Evolutionary conservation across 2,329 filamentous ascomycete species (phyloP).

Genomic region (Passalora sequoiae): DNA sequence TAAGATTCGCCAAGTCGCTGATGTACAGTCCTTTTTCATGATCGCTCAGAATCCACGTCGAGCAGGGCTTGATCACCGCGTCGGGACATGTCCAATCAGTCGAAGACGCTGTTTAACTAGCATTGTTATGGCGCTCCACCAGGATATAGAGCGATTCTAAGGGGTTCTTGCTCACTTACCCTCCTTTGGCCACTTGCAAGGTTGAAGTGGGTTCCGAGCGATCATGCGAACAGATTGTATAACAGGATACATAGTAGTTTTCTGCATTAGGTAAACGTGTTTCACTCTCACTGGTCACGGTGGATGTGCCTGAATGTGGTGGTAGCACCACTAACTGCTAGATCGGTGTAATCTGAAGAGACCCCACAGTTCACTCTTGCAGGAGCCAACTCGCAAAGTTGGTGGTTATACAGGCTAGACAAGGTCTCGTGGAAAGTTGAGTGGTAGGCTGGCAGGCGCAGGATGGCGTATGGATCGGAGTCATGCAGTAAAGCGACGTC

Average conservation of each 20-base stretch:
- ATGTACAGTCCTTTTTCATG: too few relatives aligned
- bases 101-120: too few relatives aligned
- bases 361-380: constrained; percentile 1
- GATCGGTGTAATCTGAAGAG: constrained; percentile 1
- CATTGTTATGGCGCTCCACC: neutral
- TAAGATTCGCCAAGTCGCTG: too few relatives aligned
- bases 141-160: too few relatives aligned
- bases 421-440: constrained; percentile 5
- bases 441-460: neutral
- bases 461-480: constrained; percentile 1
- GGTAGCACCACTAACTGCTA: constrained; percentile 3
- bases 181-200: too few relatives aligned
- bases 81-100: too few relatives aligned
- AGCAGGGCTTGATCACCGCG: too few relatives aligned
- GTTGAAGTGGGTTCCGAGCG: neutral
- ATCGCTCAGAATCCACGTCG: too few relatives aligned
- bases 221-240: too few relatives aligned
- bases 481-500: constrained; percentile 3
- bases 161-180: too few relatives aligned
- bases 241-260: too few relatives aligned
- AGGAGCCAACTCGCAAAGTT: constrained; percentile 9
- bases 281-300: constrained; percentile 4
- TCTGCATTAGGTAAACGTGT: constrained; percentile 4
- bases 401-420: constrained; percentile 8
- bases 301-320: constrained; percentile 5